Evolutionary conservation across 192 early-diverging fungal genomes (phyloP).

Genomic region (Pilobolus umbonatus): DNA sequence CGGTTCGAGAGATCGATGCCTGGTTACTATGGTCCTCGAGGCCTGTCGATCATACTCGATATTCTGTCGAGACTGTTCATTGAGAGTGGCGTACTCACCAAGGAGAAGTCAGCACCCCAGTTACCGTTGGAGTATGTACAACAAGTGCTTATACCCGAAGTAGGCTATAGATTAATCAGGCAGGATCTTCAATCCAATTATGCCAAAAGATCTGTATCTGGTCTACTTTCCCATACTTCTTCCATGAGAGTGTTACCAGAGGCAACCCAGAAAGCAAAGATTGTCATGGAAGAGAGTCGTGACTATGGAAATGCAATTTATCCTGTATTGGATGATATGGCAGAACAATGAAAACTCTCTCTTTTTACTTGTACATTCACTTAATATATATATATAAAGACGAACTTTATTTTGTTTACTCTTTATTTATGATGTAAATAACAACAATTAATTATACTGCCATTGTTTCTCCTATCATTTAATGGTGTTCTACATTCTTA

Average conservation of each 20-base stretch:
- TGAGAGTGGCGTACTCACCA: constrained; percentile 28
- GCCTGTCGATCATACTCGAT: constrained; percentile 31
- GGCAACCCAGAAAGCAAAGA: constrained; percentile 4
- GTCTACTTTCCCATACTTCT: too few species aligned
- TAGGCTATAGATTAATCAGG: constrained; percentile 39
- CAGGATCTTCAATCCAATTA: constrained; percentile 30
- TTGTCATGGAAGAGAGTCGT: constrained; percentile 16
- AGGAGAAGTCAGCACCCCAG: constrained; percentile 35
- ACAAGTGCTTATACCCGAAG: constrained; percentile 50
- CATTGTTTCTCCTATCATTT: constrained; percentile 24
- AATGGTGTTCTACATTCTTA: constrained; percentile 81
- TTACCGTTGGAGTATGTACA: constrained; percentile 46
- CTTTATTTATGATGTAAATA: background rate
- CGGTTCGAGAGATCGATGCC: constrained; percentile 43
- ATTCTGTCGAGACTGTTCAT: constrained; percentile 32
- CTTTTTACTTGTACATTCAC: background rate
- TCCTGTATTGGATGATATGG: background rate
- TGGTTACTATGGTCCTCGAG: constrained; percentile 54
- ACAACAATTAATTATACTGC: background rate
- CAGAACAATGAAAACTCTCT: background rate
- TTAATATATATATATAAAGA: too few species aligned
- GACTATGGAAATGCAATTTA: constrained; percentile 13
- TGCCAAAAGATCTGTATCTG: too few species aligned
- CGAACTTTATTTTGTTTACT: background rate
- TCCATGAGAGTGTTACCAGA: background rate